phyloP scores from a whole-genome alignment of 352 stramenopile species.

The Phytophthora chlamydospora region DNA sequence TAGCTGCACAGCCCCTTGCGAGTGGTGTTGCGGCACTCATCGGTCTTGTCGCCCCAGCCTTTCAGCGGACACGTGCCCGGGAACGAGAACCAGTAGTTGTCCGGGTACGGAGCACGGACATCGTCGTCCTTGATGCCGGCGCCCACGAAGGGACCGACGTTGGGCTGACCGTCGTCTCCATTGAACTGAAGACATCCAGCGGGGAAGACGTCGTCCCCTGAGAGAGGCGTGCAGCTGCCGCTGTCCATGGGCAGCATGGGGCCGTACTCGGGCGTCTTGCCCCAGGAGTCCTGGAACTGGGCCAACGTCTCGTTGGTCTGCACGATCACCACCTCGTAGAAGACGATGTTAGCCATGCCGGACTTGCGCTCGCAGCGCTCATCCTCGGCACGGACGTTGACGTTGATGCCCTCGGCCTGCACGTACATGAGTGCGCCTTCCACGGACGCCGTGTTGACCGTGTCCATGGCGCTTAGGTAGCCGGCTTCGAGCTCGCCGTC shows the following conservation, averaged over 20 bases:
- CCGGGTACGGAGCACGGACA: constrained; percentile 53
- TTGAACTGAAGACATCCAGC: constrained; percentile 71
- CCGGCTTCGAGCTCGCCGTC: constrained; percentile 55
- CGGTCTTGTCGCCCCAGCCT: constrained; percentile 61
- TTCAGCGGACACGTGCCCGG: constrained; percentile 61
- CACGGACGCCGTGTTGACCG: constrained; percentile 75
- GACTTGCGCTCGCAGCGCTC: constrained; percentile 71
- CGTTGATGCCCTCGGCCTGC: constrained; percentile 81
- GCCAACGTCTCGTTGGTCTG: constrained; percentile 69
- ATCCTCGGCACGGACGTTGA: constrained; percentile 45
- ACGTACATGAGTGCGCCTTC: constrained; percentile 84
- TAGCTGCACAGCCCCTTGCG: constrained; percentile 70
- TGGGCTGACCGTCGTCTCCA: constrained; percentile 58
- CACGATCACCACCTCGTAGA: constrained; percentile 73
- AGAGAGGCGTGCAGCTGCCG: constrained; percentile 62
- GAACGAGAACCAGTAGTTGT: constrained; percentile 78
- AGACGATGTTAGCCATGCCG: constrained; percentile 69
- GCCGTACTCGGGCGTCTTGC: constrained; percentile 69
- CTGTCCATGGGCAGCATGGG: constrained; percentile 72
- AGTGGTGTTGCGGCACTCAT: constrained; percentile 49
- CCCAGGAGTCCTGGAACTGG: constrained; percentile 59
- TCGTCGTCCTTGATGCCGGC: constrained; percentile 56
- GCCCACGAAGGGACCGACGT: constrained; percentile 76
- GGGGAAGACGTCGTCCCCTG: constrained; percentile 45
- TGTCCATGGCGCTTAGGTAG: constrained; percentile 69